Percentiles rank a stretch among this genome's conserved stretches.
phyloP scores from a whole-genome alignment of 2,329 filamentous ascomycete genomes.

The Thelonectria rubi region DNA sequence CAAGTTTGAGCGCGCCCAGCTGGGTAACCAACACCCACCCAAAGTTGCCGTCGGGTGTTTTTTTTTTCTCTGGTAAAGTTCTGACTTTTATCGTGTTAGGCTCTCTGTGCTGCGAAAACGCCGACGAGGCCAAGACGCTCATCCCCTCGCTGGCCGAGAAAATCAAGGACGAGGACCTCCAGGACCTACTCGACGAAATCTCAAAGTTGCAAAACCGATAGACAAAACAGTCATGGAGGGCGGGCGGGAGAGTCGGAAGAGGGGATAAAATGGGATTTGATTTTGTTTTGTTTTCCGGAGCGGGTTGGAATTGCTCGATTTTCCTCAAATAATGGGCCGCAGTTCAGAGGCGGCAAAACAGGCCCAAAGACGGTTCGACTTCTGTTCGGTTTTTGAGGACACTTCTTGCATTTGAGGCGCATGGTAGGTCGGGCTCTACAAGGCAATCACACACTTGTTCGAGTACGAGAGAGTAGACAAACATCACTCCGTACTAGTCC shows the following conservation, averaged over 20 bases:
- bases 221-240: conserved; percentile 5
- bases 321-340: conserved; percentile 4
- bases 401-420: conserved; percentile 43
- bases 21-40: conserved; percentile 64
- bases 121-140: conserved; percentile 95
- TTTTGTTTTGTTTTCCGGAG: conserved; percentile 15
- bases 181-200: conserved; percentile 90
- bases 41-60: neutral
- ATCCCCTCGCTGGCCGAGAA: conserved; percentile 91
- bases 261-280: conserved; percentile 3
- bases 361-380: conserved; percentile 26
- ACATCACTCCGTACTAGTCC: conserved; percentile 27
- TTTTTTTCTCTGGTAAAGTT: neutral
- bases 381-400: neutral
- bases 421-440: conserved; percentile 40
- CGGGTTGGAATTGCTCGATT: conserved; percentile 17
- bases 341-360: conserved; percentile 20
- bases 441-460: conserved; percentile 25
- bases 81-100: conserved; percentile 59
- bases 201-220: conserved; percentile 72
- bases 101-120: conserved; percentile 88
- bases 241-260: no score
- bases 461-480: conserved; percentile 29
- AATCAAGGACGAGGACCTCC: conserved; percentile 87
- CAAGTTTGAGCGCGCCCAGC: conserved; percentile 91